Evolutionary conservation across 306 rosid genomes (phyloP).

Genomic region (Amphicarpaea edgeworthii): DNA sequence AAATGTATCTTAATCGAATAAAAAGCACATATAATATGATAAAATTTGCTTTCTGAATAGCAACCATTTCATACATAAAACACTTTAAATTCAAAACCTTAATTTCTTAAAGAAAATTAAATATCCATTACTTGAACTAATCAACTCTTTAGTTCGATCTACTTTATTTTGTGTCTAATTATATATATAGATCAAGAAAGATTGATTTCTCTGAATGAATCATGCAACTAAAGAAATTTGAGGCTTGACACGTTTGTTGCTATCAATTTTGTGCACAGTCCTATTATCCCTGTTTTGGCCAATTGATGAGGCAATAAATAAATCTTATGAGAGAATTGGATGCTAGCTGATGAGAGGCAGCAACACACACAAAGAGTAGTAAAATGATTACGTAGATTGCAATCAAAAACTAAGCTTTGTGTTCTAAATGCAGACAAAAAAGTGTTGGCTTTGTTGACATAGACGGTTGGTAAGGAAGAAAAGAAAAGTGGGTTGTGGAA

Average conservation of each 20-base stretch:
- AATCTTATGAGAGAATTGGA: background rate
- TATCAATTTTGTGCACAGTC: background rate
- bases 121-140: background rate
- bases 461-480: conserved; percentile 60
- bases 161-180: conserved; percentile 18
- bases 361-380: conserved; percentile 1
- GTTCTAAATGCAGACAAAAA: conserved; percentile 60
- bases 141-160: background rate
- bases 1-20: background rate
- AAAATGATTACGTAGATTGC: conserved; percentile 49
- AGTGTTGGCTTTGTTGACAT: conserved; percentile 54
- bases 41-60: background rate
- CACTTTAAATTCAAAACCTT: background rate
- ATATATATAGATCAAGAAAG: background rate
- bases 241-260: conserved; percentile 34
- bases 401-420: conserved; percentile 37
- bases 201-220: conserved; percentile 1
- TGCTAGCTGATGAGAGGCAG: conserved; percentile 44
- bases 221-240: conserved; percentile 11
- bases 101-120: background rate
- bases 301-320: conserved; percentile 18
- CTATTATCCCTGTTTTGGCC: background rate
- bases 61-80: background rate
- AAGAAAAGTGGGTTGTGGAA: conserved; percentile 45
- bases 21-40: background rate